These are phyloP conservation scores for Linnemannia hyalina DNA, from an alignment of 192 early-diverging fungal species.

Conservation along the genomic window DNA sequence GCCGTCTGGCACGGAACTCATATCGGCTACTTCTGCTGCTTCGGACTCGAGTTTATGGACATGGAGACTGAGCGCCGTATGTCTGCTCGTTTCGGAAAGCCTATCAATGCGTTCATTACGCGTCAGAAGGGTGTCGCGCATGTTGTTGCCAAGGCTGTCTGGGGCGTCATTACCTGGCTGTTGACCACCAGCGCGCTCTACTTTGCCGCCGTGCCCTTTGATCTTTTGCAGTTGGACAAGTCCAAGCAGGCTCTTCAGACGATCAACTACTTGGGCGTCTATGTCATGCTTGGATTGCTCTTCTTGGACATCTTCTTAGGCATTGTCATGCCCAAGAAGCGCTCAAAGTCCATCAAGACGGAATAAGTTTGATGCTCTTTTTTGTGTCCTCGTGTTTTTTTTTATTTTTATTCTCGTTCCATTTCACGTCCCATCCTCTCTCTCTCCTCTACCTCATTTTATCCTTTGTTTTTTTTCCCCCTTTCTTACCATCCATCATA, in stretches of 20 bases:
- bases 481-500: background rate
- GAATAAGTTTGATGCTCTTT: conserved; percentile 16
- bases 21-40: conserved; percentile 69
- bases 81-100: conserved; percentile 37
- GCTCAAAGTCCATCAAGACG: conserved; percentile 54
- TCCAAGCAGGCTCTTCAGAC: conserved; percentile 25
- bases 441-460: background rate
- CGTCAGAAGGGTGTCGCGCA: conserved; percentile 26
- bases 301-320: conserved; percentile 31
- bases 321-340: conserved; percentile 52
- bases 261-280: conserved; percentile 48
- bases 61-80: conserved; percentile 63
- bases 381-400: background rate
- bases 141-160: conserved; percentile 18
- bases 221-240: conserved; percentile 58
- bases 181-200: conserved; percentile 58
- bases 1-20: conserved; percentile 77
- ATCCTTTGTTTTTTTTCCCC: background rate
- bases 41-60: conserved; percentile 70
- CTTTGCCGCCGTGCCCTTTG: conserved; percentile 66
- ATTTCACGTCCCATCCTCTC: background rate
- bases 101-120: conserved; percentile 49
- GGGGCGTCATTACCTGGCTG: conserved; percentile 58
- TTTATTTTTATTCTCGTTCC: background rate
- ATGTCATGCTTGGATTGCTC: conserved; percentile 34